Evolutionary conservation across 164 flowering plant species (phyloP), one percentile per base, ranked within the genome.

Genomic region (Berberis thunbergii): DNA sequence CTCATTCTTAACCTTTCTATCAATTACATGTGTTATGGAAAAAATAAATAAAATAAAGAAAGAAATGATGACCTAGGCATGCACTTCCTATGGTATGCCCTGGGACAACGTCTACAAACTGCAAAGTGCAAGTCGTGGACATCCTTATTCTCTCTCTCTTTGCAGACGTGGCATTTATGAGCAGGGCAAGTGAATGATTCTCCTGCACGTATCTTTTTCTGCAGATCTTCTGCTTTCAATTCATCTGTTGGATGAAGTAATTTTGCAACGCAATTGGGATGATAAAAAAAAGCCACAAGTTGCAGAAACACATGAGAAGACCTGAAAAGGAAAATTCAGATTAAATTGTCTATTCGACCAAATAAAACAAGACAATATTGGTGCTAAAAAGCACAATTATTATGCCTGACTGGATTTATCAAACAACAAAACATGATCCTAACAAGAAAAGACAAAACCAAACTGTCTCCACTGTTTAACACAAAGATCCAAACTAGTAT

Each of bases 21-120:
- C 26, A 26, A 26, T 26, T 26, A 26, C 26, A 26, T 26, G 26
- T 26, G 26, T 26, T 26, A 26, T 26, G 26, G 26, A 26, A 26
- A 26, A 26, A 26, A 26, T 26, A 26, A 26, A 26, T 26, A 26
- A 26, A 26, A 26, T 26, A 26, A 26, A n/a, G 39, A 11, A 69
- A 62, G 6, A 1, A 58, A 42, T 7, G 53, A 64, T 53, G 68
- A 93, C 98, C 85, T 78, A 38, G 97, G 97, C 68, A 94, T 77
- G 76, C 98, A 94, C 78, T 88, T 84, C 64, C 84, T 71, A 60
- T 94, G 98, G 75, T 91, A 94, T 61, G 91, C 76, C 71, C 60
- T 87, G 10, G 98, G 97, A 65, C 98, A 94, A 5, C 96, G 95
- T 62, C 97, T 79, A 62, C 98, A 94, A 0, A 89, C 61, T 50